phyloP scores from a whole-genome alignment of 208 protist species.

The Trypanosoma vivax region DNA sequence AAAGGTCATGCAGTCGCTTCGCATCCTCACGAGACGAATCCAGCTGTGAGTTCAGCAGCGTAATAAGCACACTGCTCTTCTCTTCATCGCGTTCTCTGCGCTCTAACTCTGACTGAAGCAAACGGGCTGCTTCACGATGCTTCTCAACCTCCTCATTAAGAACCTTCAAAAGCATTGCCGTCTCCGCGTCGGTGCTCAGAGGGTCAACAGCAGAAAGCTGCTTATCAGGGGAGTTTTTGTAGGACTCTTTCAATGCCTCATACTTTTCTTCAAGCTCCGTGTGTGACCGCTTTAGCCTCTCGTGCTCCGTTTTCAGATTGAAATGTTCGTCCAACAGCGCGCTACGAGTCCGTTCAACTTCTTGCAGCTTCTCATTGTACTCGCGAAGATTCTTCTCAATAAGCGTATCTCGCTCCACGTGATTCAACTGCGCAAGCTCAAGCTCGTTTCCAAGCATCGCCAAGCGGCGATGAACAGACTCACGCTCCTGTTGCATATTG shows the following conservation, averaged over 20 bases:
- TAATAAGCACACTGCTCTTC: slow-evolving; percentile 77
- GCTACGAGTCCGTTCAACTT: slow-evolving; percentile 26
- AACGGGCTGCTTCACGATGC: slow-evolving; percentile 47
- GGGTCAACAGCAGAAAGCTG: slow-evolving; percentile 12
- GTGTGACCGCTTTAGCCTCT: slow-evolving; percentile 19
- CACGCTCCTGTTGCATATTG: slow-evolving; percentile 49
- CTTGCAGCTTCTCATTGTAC: slow-evolving; percentile 16
- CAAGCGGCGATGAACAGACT: slow-evolving; percentile 49
- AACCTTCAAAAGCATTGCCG: slow-evolving; percentile 66
- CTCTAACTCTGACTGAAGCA: slow-evolving; percentile 54
- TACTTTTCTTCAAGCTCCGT: slow-evolving; percentile 25
- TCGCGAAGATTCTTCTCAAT: slow-evolving; percentile 21
- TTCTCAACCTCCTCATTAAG: slow-evolving; percentile 71
- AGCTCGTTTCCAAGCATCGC: slow-evolving; percentile 68
- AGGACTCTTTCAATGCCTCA: slow-evolving; percentile 15
- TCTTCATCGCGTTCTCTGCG: slow-evolving; percentile 71
- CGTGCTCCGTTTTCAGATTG: slow-evolving; percentile 13
- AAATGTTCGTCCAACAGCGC: slow-evolving; percentile 12
- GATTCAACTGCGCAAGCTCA: slow-evolving; percentile 52
- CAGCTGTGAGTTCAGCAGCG: slow-evolving; percentile 79
- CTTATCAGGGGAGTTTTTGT: neutral
- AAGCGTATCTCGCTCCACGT: slow-evolving; percentile 29
- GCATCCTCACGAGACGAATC: slow-evolving; percentile 72
- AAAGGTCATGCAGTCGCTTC: slow-evolving; percentile 50
- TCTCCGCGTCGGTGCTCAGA: slow-evolving; percentile 57